Base-by-base conservation (phyloP, 441 rosid genomes). In the Metrosideros polymorpha region DNA sequence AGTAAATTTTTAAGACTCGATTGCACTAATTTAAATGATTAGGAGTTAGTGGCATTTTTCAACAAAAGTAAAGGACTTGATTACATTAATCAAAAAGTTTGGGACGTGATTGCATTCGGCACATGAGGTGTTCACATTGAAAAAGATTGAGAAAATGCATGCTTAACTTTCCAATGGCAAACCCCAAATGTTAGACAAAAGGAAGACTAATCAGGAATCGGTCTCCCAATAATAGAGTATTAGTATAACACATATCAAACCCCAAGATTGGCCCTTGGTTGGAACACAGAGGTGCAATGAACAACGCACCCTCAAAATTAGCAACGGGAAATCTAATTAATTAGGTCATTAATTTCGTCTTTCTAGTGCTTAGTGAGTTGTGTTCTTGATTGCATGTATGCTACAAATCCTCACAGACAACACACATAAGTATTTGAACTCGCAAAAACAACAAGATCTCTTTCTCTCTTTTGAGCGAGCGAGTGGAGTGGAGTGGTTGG, bases 401-500 rank as follows among this genome's bases (percentile, higher is more conserved):
- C 59, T 51, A 82, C 39, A 84, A 87, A 84, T 82, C 85, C 85
- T 82, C 71, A 84, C 85, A 59, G 79, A 85, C 88, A 86, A 47
- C 39, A 39, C 47, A 39, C 47, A 22, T 71, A 71, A 53, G 66
- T 85, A 50, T 50, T 66, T 63, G 75, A 50, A 47, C 77, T 47
- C 53, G 29, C 53, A 32, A 85, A 77, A 61, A 43, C 43, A 25
- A 19, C 35, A 45, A 53, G 82, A 88, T 83, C 87, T 85, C 56
- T 76, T 86, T 52, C 56, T 83, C 66, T 25, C 79, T 71, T 71
- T 71, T 39, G n/a, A 71, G 79, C 47, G 47, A 22, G 76, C 25
- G 76, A 63, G 84, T 87, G 87, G 75, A 89, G 93, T 92, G 96
- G 95, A 91, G 93, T 90, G 83, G 94, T 91, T 92, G 92, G 87